These are phyloP conservation scores for Penicillium tannophilum DNA, from an alignment of 495 filamentous ascomycete species.

Conservation along the genomic window DNA sequence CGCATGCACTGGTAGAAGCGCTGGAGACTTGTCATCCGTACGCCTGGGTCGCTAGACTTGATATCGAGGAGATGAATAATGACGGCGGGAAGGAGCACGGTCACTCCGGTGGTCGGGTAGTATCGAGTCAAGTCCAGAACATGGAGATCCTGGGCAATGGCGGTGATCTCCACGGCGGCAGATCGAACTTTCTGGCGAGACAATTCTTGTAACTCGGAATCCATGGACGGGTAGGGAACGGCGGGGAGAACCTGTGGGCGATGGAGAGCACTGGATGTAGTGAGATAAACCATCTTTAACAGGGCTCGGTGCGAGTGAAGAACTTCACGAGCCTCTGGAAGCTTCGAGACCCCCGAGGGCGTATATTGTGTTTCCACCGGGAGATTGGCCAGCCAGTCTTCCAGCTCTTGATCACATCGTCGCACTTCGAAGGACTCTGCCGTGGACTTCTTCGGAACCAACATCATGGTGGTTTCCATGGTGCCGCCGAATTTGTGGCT, in stretches of 20 bases:
- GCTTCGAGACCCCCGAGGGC: constrained; percentile 42
- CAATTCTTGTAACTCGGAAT: constrained; percentile 69
- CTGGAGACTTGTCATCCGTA: constrained; percentile 66
- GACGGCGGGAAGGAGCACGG: constrained; percentile 84
- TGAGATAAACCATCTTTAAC: constrained; percentile 86
- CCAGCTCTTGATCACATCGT: constrained; percentile 70
- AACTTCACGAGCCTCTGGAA: constrained; percentile 53
- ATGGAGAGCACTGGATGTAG: constrained; percentile 84
- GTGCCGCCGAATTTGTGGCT: constrained; percentile 76
- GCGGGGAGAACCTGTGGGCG: constrained; percentile 83
- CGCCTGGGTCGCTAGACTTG: constrained; percentile 70
- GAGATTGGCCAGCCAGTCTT: constrained; percentile 69
- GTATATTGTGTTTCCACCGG: constrained; percentile 67
- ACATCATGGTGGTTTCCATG: constrained; percentile 83
- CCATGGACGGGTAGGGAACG: constrained; percentile 58
- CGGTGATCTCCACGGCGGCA: constrained; percentile 78
- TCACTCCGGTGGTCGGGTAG: constrained; percentile 85
- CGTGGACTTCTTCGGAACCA: constrained; percentile 81
- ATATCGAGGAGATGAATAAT: constrained; percentile 91
- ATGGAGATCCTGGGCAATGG: constrained; percentile 73
- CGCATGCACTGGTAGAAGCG: constrained; percentile 86
- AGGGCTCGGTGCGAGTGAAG: constrained; percentile 75
- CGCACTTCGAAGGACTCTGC: constrained; percentile 74
- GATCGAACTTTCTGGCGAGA: constrained; percentile 77
- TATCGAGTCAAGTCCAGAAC: constrained; percentile 68